These are phyloP conservation scores for Dipodascopsis uninucleata DNA, from an alignment of 805 yeast genomes.

Conservation along the genomic window DNA sequence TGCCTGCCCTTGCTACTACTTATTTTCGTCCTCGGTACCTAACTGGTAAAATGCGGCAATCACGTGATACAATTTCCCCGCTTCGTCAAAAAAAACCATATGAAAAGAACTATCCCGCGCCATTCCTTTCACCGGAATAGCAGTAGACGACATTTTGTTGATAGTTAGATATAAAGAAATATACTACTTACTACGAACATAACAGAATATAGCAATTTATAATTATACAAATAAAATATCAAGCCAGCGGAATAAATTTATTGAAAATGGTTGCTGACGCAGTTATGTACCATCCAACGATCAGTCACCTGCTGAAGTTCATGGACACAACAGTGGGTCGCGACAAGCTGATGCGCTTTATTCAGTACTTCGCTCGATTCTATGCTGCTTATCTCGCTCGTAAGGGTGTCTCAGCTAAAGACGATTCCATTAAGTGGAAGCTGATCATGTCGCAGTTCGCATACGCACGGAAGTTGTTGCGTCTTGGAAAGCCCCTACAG, in stretches of 20 bases:
- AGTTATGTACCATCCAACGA: constrained; percentile 68
- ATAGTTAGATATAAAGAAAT: too few relatives aligned
- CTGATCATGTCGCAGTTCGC: constrained; percentile 61
- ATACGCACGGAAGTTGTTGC: constrained; percentile 73
- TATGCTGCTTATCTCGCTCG: constrained; percentile 58
- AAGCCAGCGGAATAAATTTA: too few relatives aligned
- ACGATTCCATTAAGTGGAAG: constrained; percentile 48
- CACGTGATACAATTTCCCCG: too few relatives aligned
- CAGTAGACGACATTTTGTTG: too few relatives aligned
- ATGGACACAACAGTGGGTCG: constrained; percentile 69
- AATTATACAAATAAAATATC: too few relatives aligned
- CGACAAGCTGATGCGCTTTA: constrained; percentile 72
- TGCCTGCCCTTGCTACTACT: too few relatives aligned
- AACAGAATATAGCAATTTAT: not conserved
- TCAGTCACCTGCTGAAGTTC: constrained; percentile 57
- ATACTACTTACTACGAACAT: too few relatives aligned
- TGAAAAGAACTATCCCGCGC: too few relatives aligned
- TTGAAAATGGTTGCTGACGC: constrained; percentile 60
- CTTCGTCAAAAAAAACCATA: too few relatives aligned
- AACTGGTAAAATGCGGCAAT: too few relatives aligned
- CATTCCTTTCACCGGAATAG: too few relatives aligned
- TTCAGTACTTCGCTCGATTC: constrained; percentile 78
- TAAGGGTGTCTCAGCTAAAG: constrained; percentile 47
- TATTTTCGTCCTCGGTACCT: too few relatives aligned
- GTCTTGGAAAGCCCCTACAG: constrained; percentile 73